These are phyloP conservation scores for Botryotinia calthae DNA, from an alignment of 2,329 filamentous ascomycete species.

Conservation along the genomic window DNA sequence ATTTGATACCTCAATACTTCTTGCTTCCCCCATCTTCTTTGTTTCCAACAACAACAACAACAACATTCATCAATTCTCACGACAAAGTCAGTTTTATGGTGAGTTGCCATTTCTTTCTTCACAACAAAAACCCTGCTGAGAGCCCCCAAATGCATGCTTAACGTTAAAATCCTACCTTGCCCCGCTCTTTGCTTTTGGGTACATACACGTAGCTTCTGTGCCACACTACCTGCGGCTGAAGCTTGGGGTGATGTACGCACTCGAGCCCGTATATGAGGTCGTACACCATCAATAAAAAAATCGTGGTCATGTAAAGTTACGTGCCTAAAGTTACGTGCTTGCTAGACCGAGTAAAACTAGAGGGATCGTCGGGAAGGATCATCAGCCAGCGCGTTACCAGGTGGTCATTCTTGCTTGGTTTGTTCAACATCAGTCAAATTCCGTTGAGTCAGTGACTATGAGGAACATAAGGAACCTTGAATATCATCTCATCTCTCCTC, in stretches of 20 bases:
- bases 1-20: background rate
- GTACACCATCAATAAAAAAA: background rate
- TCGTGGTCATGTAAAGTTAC: background rate
- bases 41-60: background rate
- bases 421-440: background rate
- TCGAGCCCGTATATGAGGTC: background rate
- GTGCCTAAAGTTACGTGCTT: background rate
- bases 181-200: background rate
- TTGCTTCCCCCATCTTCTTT: background rate
- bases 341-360: background rate
- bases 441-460: background rate
- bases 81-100: background rate
- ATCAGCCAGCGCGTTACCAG: background rate
- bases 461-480: background rate
- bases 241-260: background rate
- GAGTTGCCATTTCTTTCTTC: background rate
- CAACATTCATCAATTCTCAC: background rate
- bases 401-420: background rate
- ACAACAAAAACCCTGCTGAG: background rate
- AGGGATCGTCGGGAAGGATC: background rate
- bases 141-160: background rate
- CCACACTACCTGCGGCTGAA: background rate
- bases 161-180: background rate
- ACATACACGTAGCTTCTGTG: background rate
- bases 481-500: background rate